Conservation (phyloP, 331 rosid species). For the Quercus tomentella region DNA sequence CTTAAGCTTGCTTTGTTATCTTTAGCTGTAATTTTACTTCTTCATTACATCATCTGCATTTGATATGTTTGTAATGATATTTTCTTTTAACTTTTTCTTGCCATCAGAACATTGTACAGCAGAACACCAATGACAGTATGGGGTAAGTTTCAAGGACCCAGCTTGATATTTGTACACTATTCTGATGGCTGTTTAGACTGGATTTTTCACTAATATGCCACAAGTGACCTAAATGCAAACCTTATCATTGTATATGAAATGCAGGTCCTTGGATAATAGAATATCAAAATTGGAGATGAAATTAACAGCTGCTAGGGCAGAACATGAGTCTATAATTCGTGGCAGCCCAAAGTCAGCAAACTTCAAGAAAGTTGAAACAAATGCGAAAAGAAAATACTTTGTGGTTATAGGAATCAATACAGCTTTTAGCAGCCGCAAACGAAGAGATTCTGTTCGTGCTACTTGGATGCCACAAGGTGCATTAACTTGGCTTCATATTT, state of each 20-base stretch:
- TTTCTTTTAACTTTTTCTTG: constrained; percentile 9
- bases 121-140: constrained; percentile 35
- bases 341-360: constrained; percentile 38
- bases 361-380: constrained; percentile 26
- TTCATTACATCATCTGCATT: neutral
- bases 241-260: constrained; percentile 18
- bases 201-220: constrained; percentile 11
- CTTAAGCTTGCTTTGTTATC: neutral
- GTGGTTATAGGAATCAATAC: constrained; percentile 88
- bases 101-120: constrained; percentile 38
- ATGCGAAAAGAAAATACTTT: constrained; percentile 57
- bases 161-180: constrained; percentile 41
- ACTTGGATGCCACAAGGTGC: constrained; percentile 96
- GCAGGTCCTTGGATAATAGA: constrained; percentile 60
- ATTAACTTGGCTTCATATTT: constrained; percentile 16
- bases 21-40: neutral
- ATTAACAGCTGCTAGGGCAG: constrained; percentile 35
- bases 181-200: constrained; percentile 20
- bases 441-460: constrained; percentile 82
- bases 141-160: constrained; percentile 36
- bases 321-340: constrained; percentile 34
- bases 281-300: constrained; percentile 46
- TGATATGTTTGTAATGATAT: constrained; percentile 1
- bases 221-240: constrained; percentile 11
- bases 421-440: constrained; percentile 70